phyloP scores from a whole-genome alignment of 106 monocot species.

The Dioscorea zingiberensis region DNA sequence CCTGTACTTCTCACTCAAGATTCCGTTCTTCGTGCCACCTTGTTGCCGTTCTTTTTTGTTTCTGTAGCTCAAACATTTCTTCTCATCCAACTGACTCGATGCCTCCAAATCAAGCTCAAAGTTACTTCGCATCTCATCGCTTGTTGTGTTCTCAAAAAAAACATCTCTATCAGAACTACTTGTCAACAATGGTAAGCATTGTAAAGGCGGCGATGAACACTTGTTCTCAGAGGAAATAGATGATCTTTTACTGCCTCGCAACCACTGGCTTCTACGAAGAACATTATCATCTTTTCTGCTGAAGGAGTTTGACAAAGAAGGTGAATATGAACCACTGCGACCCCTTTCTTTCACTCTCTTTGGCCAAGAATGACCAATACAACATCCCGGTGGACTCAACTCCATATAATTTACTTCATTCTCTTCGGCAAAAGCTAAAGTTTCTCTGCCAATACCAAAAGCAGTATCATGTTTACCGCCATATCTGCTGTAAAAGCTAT shows the following conservation, averaged over 20 bases:
- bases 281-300: slow-evolving; percentile 17
- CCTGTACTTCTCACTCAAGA: slow-evolving; percentile 49
- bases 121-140: slow-evolving; percentile 14
- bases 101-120: slow-evolving; percentile 33
- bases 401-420: slow-evolving; percentile 5
- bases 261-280: slow-evolving; percentile 13
- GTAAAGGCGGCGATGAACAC: slow-evolving; percentile 2
- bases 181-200: slow-evolving; percentile 9
- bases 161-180: slow-evolving; percentile 10
- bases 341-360: slow-evolving; percentile 7
- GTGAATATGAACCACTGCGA: slow-evolving; percentile 15
- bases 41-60: slow-evolving; percentile 9
- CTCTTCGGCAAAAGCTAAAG: slow-evolving; percentile 5
- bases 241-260: slow-evolving; percentile 3
- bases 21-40: slow-evolving; percentile 8
- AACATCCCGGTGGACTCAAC: not conserved
- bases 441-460: slow-evolving; percentile 2
- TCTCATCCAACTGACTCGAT: slow-evolving; percentile 19
- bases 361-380: slow-evolving; percentile 10
- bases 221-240: not conserved
- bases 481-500: slow-evolving; percentile 2
- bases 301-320: slow-evolving; percentile 15
- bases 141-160: slow-evolving; percentile 2
- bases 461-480: not conserved
- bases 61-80: slow-evolving; percentile 18